phyloP scores from a whole-genome alignment of 345 rosid genomes.

The Dipteronia dyeriana region DNA sequence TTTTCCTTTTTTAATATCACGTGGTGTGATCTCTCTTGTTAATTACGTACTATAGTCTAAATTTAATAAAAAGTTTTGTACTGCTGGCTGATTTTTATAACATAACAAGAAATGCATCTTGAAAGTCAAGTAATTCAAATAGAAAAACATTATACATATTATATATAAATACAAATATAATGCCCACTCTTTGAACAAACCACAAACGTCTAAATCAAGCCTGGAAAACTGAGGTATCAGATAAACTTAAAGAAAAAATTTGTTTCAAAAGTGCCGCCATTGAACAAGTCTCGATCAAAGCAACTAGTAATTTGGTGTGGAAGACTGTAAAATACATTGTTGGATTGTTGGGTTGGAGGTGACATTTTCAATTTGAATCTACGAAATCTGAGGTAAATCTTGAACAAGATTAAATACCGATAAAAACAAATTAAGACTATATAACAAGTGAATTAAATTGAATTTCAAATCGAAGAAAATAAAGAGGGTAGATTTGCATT shows the following conservation, averaged over 20 bases:
- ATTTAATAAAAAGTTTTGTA: no score
- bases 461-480: slow-evolving; percentile 11
- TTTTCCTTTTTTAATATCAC: no score
- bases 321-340: neutral
- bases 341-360: slow-evolving; percentile 18
- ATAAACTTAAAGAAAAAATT: neutral
- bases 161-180: neutral
- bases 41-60: no score
- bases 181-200: neutral
- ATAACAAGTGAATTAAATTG: neutral
- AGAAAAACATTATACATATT: neutral
- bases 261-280: slow-evolving; percentile 11
- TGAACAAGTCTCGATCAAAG: slow-evolving; percentile 25
- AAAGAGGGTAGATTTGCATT: slow-evolving; percentile 19
- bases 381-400: slow-evolving; percentile 9
- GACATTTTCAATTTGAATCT: slow-evolving; percentile 19
- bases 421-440: neutral
- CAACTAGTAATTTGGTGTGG: neutral
- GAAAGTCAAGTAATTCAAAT: no score
- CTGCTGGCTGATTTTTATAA: no score
- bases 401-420: neutral
- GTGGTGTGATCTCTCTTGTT: no score
- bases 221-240: neutral
- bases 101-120: no score
- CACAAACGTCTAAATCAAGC: slow-evolving; percentile 4